These are phyloP conservation scores for Rhazya stricta DNA, from an alignment of 257 asterid genomes.

Conservation along the genomic window DNA sequence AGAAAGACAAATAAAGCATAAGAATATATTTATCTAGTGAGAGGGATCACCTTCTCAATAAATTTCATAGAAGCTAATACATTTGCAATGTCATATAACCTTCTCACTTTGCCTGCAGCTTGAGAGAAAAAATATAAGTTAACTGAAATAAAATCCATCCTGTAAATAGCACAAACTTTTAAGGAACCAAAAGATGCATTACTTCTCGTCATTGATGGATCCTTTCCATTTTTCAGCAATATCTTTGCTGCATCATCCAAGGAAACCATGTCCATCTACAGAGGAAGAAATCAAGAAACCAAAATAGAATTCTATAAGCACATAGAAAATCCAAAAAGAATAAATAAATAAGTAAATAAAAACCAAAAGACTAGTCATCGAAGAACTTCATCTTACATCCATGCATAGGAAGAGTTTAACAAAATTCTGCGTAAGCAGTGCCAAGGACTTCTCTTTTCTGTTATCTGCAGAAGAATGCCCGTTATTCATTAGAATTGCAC, in stretches of 20 bases:
- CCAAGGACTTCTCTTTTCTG: conserved; percentile 90
- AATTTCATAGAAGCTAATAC: conserved; percentile 92
- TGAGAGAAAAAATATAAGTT: conserved; percentile 15
- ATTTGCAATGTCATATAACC: conserved; percentile 89
- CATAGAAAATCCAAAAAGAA: background rate
- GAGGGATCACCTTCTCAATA: conserved; percentile 69
- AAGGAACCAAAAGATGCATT: conserved; percentile 12
- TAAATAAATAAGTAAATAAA: no score
- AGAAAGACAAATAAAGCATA: background rate
- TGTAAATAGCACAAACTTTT: background rate
- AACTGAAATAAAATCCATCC: background rate
- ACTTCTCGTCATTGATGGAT: conserved; percentile 91
- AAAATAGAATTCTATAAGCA: background rate
- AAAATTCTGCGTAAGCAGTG: conserved; percentile 93
- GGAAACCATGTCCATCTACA: conserved; percentile 83
- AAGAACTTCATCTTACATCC: conserved; percentile 46
- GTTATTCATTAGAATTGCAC: background rate
- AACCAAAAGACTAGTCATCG: background rate
- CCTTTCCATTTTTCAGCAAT: conserved; percentile 77
- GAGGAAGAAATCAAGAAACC: conserved; percentile 4
- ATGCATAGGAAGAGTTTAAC: conserved; percentile 90
- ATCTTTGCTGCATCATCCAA: conserved; percentile 96
- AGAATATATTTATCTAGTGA: background rate
- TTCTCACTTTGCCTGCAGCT: conserved; percentile 85
- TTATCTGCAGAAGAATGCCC: conserved; percentile 41